Evolutionary conservation across 2,329 filamentous ascomycete genomes (phyloP).

Genomic region (Cercospora sp.): DNA sequence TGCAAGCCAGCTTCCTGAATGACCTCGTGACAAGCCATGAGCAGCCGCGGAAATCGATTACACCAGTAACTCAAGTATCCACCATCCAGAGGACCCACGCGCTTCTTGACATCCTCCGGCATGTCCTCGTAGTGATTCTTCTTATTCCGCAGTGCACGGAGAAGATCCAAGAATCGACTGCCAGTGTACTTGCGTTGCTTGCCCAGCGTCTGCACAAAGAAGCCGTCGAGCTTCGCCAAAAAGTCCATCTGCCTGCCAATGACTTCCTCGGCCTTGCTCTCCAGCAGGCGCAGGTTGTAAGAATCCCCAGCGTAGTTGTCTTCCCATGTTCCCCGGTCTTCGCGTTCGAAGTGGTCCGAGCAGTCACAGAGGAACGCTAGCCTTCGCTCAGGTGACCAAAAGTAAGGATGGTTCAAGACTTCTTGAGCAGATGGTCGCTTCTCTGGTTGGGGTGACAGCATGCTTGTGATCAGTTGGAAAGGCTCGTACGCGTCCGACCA

Average conservation of each 20-base stretch:
- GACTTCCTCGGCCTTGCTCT: constrained; percentile 50
- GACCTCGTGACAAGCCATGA: constrained; percentile 77
- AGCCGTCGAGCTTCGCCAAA: constrained; percentile 69
- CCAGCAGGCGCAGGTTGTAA: constrained; percentile 60
- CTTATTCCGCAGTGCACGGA: constrained; percentile 91
- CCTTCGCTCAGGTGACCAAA: constrained; percentile 88
- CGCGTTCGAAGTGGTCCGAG: constrained; percentile 94
- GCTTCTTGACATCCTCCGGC: constrained; percentile 71
- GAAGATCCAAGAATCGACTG: constrained; percentile 75
- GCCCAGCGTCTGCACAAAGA: constrained; percentile 84
- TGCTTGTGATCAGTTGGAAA: constrained; percentile 78
- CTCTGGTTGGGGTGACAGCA: constrained; percentile 69
- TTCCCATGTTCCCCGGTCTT: constrained; percentile 64
- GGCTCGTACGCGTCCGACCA: constrained; percentile 86
- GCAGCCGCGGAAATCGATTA: constrained; percentile 70
- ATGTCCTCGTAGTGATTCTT: constrained; percentile 98
- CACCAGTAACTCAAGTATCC: constrained; percentile 81
- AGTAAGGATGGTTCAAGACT: constrained; percentile 92
- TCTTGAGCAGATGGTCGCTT: constrained; percentile 70
- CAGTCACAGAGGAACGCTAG: constrained; percentile 93
- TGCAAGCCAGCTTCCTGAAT: constrained; percentile 67
- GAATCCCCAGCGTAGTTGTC: constrained; percentile 49
- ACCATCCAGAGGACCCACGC: constrained; percentile 72
- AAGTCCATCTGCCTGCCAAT: constrained; percentile 67
- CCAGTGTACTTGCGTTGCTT: constrained; percentile 96